A percentile compares a stretch with the other conserved stretches of the same genome.
phyloP scores from a whole-genome alignment of 768 basidiomycete genomes.

The Pleurotus platypus region DNA sequence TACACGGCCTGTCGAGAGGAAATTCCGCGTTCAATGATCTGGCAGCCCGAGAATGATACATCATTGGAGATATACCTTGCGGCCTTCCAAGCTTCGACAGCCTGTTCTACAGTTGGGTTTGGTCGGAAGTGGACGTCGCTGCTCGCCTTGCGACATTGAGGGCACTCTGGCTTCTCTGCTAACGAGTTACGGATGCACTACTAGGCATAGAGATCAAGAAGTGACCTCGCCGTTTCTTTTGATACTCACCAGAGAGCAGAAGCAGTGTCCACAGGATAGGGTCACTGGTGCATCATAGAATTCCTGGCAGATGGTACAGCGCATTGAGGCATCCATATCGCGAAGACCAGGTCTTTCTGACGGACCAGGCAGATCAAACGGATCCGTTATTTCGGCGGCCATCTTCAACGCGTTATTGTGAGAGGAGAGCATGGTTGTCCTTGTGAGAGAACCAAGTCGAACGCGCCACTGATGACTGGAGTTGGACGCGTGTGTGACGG shows the following conservation, averaged over 20 bases:
- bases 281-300: constrained; percentile 71
- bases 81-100: constrained; percentile 64
- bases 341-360: constrained; percentile 49
- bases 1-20: constrained; percentile 29
- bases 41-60: constrained; percentile 1
- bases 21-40: not conserved
- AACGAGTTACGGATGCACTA: constrained; percentile 72
- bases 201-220: constrained; percentile 2
- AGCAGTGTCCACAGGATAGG: constrained; percentile 75
- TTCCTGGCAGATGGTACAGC: constrained; percentile 78
- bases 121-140: constrained; percentile 63
- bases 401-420: constrained; percentile 17
- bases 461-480: too few species aligned
- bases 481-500: constrained; percentile 9
- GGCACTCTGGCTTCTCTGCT: constrained; percentile 62
- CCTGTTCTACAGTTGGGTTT: constrained; percentile 69
- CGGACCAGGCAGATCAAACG: constrained; percentile 63
- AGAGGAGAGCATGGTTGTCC: not conserved
- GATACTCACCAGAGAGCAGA: constrained; percentile 66
- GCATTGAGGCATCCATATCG: constrained; percentile 58
- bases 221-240: not conserved
- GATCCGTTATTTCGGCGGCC: constrained; percentile 46
- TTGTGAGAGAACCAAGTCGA: too few species aligned
- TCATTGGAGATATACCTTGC: constrained; percentile 48
- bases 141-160: constrained; percentile 57